Evolutionary conservation across 164 flowering plant genomes (phyloP).

Genomic region (Piper betle): DNA sequence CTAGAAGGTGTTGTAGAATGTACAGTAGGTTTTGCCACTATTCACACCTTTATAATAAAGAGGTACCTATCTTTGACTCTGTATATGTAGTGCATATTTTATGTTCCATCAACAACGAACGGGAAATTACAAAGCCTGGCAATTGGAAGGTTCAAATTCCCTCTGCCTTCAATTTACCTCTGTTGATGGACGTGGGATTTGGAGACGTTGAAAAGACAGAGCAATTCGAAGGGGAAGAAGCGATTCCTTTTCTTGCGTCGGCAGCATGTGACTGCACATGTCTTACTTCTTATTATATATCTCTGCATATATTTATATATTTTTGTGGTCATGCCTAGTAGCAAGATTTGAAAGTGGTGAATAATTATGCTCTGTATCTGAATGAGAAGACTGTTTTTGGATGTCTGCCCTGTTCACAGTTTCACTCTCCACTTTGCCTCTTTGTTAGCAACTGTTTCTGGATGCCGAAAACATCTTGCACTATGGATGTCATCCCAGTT

Average conservation of each 20-base stretch:
- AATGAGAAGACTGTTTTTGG: not conserved
- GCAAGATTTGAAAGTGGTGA: conserved; percentile 2
- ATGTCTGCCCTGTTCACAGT: no score
- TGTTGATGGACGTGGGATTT: not conserved
- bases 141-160: not conserved
- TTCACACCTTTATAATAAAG: not conserved
- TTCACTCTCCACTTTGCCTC: no score
- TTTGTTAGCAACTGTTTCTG: no score
- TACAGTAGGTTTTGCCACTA: not conserved
- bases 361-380: conserved; percentile 2
- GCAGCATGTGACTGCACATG: conserved; percentile 7
- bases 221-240: not conserved
- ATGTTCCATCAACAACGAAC: not conserved
- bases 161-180: not conserved
- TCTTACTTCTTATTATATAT: no score
- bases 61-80: no score
- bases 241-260: not conserved
- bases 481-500: no score
- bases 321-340: not conserved
- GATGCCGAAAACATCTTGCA: no score
- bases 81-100: no score
- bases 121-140: conserved; percentile 2
- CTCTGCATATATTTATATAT: no score
- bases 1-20: not conserved
- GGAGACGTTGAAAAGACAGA: conserved; percentile 4